phyloP scores from a whole-genome alignment of 1,284 basidiomycete genomes.

The Cryptococcus deneoformans region DNA sequence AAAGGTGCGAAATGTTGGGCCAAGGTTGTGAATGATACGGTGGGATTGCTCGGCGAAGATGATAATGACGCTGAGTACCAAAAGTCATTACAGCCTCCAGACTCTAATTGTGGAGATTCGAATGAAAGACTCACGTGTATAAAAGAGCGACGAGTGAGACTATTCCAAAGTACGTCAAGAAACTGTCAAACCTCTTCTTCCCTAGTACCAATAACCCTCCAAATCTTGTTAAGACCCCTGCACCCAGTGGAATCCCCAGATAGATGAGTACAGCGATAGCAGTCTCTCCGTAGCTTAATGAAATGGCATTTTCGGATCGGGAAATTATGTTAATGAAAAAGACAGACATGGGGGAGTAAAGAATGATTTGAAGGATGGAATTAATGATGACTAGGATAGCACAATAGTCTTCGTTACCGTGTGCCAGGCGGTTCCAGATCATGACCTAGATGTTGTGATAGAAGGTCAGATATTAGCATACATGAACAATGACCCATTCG shows the following conservation, averaged over 20 bases:
- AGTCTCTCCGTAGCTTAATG: conserved; percentile 63
- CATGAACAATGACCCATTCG: not conserved
- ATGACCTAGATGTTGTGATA: conserved; percentile 39
- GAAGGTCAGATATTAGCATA: not conserved
- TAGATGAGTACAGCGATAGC: conserved; percentile 72
- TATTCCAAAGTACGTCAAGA: too few relatives aligned
- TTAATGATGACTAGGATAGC: conserved; percentile 63
- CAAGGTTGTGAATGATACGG: too few relatives aligned
- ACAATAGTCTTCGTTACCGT: conserved; percentile 71
- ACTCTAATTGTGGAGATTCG: too few relatives aligned
- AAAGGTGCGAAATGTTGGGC: too few relatives aligned
- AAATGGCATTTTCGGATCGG: conserved; percentile 47
- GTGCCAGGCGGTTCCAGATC: conserved; percentile 78
- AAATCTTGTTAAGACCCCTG: conserved; percentile 60
- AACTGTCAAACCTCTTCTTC: too few relatives aligned
- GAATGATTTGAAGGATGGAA: conserved; percentile 66
- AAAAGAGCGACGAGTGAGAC: too few relatives aligned
- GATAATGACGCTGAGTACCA: too few relatives aligned
- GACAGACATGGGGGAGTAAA: conserved; percentile 72
- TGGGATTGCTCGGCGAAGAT: too few relatives aligned
- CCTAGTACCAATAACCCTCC: too few relatives aligned
- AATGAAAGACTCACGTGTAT: too few relatives aligned
- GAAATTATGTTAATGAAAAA: conserved; percentile 75
- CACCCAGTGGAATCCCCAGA: conserved; percentile 65
- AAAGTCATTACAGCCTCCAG: too few relatives aligned